These are phyloP conservation scores for Priceomyces melissophilus DNA, from an alignment of 805 yeast genomes.

Conservation along the genomic window DNA sequence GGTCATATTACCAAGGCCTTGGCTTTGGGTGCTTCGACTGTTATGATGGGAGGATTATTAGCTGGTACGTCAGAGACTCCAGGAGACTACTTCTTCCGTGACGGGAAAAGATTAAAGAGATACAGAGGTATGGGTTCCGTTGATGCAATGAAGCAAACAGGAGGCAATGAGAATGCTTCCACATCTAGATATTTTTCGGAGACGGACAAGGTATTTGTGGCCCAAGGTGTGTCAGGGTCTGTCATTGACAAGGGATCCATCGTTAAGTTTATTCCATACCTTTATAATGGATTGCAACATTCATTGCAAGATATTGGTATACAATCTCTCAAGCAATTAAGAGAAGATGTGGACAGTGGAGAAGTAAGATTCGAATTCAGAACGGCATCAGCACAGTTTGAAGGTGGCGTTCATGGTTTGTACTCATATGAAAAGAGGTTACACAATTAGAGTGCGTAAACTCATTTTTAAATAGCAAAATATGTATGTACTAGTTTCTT, in stretches of 20 bases:
- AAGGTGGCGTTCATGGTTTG: conserved; percentile 97
- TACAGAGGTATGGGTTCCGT: conserved; percentile 99
- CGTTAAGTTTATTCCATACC: conserved; percentile 89
- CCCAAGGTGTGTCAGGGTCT: conserved; percentile 98
- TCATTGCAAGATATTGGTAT: conserved; percentile 98
- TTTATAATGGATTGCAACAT: conserved; percentile 94
- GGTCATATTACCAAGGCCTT: conserved; percentile 97
- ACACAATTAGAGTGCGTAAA: conserved; percentile 56
- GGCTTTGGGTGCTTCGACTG: conserved; percentile 94
- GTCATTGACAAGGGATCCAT: conserved; percentile 97
- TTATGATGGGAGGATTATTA: conserved; percentile 99
- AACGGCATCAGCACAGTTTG: conserved; percentile 97
- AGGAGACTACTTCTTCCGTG: conserved; percentile 96
- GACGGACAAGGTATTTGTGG: conserved; percentile 91
- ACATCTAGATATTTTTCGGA: conserved; percentile 98
- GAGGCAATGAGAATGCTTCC: conserved; percentile 89
- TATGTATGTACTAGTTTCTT: not conserved
- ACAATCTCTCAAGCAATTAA: conserved; percentile 58
- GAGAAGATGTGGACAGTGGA: conserved; percentile 61
- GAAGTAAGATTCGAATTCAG: conserved; percentile 91
- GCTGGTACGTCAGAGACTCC: conserved; percentile 99
- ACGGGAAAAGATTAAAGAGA: conserved; percentile 94
- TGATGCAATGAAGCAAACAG: conserved; percentile 96
- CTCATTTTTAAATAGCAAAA: not conserved
- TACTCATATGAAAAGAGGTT: conserved; percentile 97